Evolutionary conservation across 306 rosid genomes (phyloP), one percentile per base, ranked within the genome.

Genomic region (Cicer judaicum): DNA sequence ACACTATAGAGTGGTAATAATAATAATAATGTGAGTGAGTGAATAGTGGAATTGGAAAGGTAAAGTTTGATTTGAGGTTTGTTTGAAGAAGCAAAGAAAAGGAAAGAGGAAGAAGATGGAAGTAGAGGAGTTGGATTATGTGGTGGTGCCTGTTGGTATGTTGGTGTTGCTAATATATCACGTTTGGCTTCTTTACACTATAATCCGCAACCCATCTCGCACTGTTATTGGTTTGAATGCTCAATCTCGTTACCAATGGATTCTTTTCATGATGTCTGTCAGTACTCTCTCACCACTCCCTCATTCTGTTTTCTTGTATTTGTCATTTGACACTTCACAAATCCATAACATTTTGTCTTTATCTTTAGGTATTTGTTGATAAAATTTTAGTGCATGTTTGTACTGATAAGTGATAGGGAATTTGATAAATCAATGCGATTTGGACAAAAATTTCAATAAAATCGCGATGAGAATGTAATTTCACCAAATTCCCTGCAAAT

Each of bases 171-270:
- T 72, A 60, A 7, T 72, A 34, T 94, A 94, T 80, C 93, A 94
- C 62, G 60, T 46, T 41, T 94, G 97, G 95, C 88, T 94, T 52
- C 79, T 90, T 62, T 46, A 14, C 77, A 86, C 86, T 10, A 82
- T 94, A 2, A 61, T 70, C 38, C 79, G 82, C 4, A 38, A 68
- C 66, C 97, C 97, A 36, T 68, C 63, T 68, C 87, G 87, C 70
- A 94, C 99, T 41, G 92, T 90, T 41, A 85, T 94, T 60, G 99
- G 96, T 42, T 83, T 92, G 66, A 94, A 94, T 78, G 88, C 93
- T 14, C 81, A 84, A 46, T 73, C 96, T 77, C 99, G 93, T 66
- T 88, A 74, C 38, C 96, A 92, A 15, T 94, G 99, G 99, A 89
- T 83, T 82, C 62, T 78, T 39, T 82, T 87, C 80, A 82, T 92